Evolutionary conservation across 176 grass and related monocot genomes (phyloP), one percentile per base, ranked within the genome.

Genomic region (Musa acuminata): DNA sequence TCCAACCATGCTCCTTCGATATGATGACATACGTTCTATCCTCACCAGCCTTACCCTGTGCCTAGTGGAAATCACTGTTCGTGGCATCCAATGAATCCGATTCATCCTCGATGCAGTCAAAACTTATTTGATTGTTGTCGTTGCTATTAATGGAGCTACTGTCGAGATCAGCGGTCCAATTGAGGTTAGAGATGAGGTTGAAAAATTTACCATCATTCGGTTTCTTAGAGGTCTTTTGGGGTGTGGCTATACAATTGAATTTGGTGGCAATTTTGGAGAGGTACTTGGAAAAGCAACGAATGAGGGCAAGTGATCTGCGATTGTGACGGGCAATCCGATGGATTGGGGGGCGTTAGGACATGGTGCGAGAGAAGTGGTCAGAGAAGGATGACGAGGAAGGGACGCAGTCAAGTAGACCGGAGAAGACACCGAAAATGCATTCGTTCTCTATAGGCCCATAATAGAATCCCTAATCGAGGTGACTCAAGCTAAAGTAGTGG

Each of bases 21-120:
- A 96, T 76, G 9, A 86, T 87, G 11, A 96, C 83, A 14, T 96
- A 2, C 27, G 87, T 86, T 8, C 92, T 68, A 57, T 92, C 92
- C 92, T 92, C 92, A 12, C 92, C 92, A 10, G 87, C 92, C 55
- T 82, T 87, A 62, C 89, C 92, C 62, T 96, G 92, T 11, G 89
- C 89, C 89, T 23, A 23, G 23, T 23, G 23, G 23, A 23, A 23
- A 23, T 23, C 23, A 23, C 0, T 23, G 23, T 23, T 23, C 23
- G 23, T 23, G 23, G 23, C 23, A 23, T 23, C 23, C 23, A 23
- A 23, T 23, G 23, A 23, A 23, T 23, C 23, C 23, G 23, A 23
- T 23, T 23, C 23, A 23, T 23, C 23, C 23, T 23, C 23, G 23
- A 23, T 23, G 23, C 0, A 23, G 23, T 23, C 23, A 23, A 23